Evolutionary conservation across 2,329 filamentous ascomycete genomes (phyloP).

Genomic region (Remersonia thermophila): DNA sequence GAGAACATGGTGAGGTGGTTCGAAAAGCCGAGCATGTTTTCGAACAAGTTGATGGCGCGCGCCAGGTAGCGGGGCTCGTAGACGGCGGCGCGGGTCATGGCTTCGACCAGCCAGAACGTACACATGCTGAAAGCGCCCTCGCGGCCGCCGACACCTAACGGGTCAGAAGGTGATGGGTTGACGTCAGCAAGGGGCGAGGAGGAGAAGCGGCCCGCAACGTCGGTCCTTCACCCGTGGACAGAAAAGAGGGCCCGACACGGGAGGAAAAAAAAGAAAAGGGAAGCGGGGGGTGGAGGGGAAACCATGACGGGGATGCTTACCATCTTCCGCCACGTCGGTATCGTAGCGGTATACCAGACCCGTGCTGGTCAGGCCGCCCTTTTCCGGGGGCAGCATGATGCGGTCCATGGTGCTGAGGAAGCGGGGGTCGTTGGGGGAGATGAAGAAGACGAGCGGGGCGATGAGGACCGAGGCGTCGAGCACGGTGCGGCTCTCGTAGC

Average conservation of each 20-base stretch:
- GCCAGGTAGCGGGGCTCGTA: conserved; percentile 54
- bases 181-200: background rate
- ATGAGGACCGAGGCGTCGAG: conserved; percentile 66
- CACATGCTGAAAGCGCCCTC: conserved; percentile 74
- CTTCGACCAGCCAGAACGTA: conserved; percentile 73
- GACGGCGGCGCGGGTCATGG: conserved; percentile 54
- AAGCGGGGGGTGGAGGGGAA: no score
- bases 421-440: conserved; percentile 63
- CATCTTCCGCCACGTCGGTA: conserved; percentile 55
- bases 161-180: conserved; percentile 10
- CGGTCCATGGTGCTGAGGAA: conserved; percentile 61
- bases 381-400: conserved; percentile 60
- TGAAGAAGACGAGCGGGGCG: conserved; percentile 68
- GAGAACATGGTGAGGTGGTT: conserved; percentile 71
- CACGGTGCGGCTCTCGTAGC: conserved; percentile 58
- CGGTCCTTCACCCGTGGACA: no score
- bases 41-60: conserved; percentile 56
- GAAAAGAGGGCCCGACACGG: no score
- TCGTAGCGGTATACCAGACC: conserved; percentile 68
- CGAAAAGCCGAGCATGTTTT: conserved; percentile 65
- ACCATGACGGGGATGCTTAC: conserved; percentile 27
- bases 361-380: conserved; percentile 62
- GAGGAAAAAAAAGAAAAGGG: no score
- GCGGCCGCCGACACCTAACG: conserved; percentile 54
- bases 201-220: background rate